These are phyloP conservation scores for Trichoderma erinaceum DNA, from an alignment of 495 filamentous ascomycete genomes.

Conservation along the genomic window DNA sequence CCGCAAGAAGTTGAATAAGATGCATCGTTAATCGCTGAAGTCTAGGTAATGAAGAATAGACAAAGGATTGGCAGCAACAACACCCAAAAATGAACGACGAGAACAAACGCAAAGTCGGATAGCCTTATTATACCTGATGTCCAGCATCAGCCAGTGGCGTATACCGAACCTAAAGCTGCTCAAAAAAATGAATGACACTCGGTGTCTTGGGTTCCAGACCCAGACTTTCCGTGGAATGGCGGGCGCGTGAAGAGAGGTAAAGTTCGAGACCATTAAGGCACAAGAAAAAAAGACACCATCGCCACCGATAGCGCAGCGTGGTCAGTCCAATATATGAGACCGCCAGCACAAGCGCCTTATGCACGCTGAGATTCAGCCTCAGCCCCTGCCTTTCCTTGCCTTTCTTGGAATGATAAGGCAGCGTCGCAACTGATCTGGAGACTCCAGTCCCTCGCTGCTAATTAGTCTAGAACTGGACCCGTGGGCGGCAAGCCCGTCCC, in stretches of 20 bases:
- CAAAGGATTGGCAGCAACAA: background rate
- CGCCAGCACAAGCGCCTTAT: background rate
- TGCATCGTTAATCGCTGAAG: background rate
- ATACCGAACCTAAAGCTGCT: background rate
- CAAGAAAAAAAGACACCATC: background rate
- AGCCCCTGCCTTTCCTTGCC: conserved; percentile 7
- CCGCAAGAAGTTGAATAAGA: background rate
- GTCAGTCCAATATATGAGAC: background rate
- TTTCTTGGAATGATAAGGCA: background rate
- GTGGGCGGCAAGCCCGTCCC: background rate
- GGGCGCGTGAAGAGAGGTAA: background rate
- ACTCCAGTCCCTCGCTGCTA: background rate
- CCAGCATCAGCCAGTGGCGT: no score
- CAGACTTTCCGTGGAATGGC: background rate
- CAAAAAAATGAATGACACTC: background rate
- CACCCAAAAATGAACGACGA: no score
- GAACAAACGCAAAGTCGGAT: no score
- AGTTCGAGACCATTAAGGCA: background rate
- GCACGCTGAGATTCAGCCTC: background rate
- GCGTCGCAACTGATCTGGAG: background rate
- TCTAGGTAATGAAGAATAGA: background rate
- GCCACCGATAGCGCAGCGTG: background rate
- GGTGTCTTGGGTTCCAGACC: conserved; percentile 3
- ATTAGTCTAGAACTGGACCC: background rate
- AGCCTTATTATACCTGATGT: no score